Evolutionary conservation across 1,139 yeast species (phyloP), one percentile per base, ranked within the genome.

Genomic region (Taiozyma sp.): DNA sequence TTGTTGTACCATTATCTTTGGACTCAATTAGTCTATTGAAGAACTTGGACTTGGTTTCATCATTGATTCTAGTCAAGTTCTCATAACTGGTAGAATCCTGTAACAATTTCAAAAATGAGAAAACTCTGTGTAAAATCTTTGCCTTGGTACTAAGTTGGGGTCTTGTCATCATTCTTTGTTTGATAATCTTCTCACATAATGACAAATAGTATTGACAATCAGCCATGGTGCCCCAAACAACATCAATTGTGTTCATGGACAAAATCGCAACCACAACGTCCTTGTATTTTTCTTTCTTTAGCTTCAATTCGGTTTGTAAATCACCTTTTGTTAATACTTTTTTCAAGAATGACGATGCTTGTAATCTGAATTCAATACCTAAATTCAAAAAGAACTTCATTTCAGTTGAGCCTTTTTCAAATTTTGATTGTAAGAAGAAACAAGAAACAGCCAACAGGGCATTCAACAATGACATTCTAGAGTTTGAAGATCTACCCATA

Each of bases 171-270:
- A 85, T 84, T 60, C 92, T 81, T 58, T 83, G 80, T 12, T 79
- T 77, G 34, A 90, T 85, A 48, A 88, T 85, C 53, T 79, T 79
- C 54, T 89, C 93, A 70, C 96, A 87, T 63, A 91, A 83, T 49
- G 82, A 79, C 51, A 90, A 73, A 67, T 89, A 88, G 53, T 83
- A 78, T 55, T 83, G 82, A 60, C 96, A 88, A 59, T 88, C 96
- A 54, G 86, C 85, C 95, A 87, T 88, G 1, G 95, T 85, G 1
- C 97, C 96, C 88, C 96, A 87, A 9, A 88, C 93, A 51, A 88
- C 84, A 69, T 90, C 96, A 51, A 90, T 89, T 24, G 92, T 83
- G 48, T 85, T 88, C 96, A 90, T 88, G 3, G 95, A 84, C 70
- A 90, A 75, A 23, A 89, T 84, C 0, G 96, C 95, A 48, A 91